These are phyloP conservation scores for Pseudotulostoma volvatum DNA, from an alignment of 495 filamentous ascomycete species.

Conservation along the genomic window DNA sequence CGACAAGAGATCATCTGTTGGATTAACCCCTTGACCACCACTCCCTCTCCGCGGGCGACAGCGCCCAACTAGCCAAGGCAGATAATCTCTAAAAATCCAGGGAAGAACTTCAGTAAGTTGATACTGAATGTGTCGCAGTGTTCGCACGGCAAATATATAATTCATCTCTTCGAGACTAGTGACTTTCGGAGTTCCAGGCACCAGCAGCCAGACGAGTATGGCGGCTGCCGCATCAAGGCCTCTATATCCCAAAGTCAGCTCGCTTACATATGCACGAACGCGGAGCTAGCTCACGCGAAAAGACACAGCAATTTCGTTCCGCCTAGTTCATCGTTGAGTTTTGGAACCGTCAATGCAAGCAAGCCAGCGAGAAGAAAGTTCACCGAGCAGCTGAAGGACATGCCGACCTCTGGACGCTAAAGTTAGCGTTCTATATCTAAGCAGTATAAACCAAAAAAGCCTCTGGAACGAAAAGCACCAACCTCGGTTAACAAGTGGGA, in stretches of 20 bases:
- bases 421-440: too few species aligned
- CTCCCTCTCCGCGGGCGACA: constrained; percentile 3
- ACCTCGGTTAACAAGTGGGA: constrained; percentile 7
- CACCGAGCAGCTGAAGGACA: constrained; percentile 9
- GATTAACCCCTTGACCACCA: background rate
- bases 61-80: constrained; percentile 4
- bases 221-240: constrained; percentile 7
- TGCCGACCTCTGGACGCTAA: constrained; percentile 10
- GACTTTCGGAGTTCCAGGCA: constrained; percentile 7
- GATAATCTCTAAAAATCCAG: constrained; percentile 9
- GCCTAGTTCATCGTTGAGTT: constrained; percentile 4
- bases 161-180: constrained; percentile 10
- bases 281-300: constrained; percentile 5
- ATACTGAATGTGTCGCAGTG: constrained; percentile 17
- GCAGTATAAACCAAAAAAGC: too few species aligned
- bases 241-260: background rate
- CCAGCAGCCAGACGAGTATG: constrained; percentile 12
- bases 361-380: constrained; percentile 7
- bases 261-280: background rate
- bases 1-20: background rate
- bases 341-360: constrained; percentile 7
- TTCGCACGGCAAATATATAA: constrained; percentile 17
- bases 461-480: too few species aligned
- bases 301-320: constrained; percentile 7
- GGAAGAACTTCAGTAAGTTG: constrained; percentile 14